Evolutionary conservation across 306 rosid species (phyloP), one percentile per base, ranked within the genome.

Genomic region (Quercus cerris): DNA sequence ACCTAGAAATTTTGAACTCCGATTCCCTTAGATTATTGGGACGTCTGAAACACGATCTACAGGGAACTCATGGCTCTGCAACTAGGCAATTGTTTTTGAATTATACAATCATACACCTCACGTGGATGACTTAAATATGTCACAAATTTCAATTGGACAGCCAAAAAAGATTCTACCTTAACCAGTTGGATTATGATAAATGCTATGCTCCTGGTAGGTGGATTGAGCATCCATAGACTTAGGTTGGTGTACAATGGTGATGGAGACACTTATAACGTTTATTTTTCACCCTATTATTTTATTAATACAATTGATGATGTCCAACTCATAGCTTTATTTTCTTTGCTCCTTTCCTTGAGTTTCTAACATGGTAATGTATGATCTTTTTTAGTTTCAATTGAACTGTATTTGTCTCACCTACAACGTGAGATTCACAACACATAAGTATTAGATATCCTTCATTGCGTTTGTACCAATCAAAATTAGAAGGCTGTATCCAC

Each of bases 21-120:
- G 54, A 49, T 12, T 49, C 54, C 54, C 12, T 49, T 49, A 49
- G 14, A 49, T 10, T 49, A 49, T 49, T 49, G 4, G 54, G 5
- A 3, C 12, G 54, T 49, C 5, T 49, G 54, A 49, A 12, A 49
- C 4, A 49, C 1, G 15, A 49, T 49, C 54, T 10, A 49, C 17
- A 49, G 54, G 17, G 17, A 61, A 22, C 12, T 6, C n/a, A 23
- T 18, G 54, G 46, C 84, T 87, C 82, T 79, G 82, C 89, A 83
- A 44, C 82, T 78, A 77, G 74, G 18, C 23, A 70, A 61, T 62
- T 74, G 27, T 12, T 41, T 56, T 74, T 44, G 77, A 64, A 71
- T 14, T 80, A 58, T 44, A 27, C 14, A 68, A 13, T 51, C 61
- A 70, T 63, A 31, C 51, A 30, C n/a, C 13, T 62, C 38, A 51